A percentile compares a stretch with the other conserved stretches of the same genome.
phyloP scores from a whole-genome alignment of 2,329 filamentous ascomycete species.

The Colletotrichum karsti region DNA sequence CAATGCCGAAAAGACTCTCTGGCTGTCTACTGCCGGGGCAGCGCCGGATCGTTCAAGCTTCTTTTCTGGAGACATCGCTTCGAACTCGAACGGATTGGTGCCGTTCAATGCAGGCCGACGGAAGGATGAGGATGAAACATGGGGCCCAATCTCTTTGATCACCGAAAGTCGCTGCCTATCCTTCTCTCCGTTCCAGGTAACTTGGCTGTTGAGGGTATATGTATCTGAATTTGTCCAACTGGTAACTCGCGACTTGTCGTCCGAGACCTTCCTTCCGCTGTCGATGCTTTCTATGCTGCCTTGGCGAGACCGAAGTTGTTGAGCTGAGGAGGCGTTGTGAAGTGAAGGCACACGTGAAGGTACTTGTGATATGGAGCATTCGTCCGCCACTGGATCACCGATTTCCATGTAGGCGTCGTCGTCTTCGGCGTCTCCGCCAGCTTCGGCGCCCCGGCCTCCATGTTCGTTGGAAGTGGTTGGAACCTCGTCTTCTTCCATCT shows the following conservation, averaged over 20 bases:
- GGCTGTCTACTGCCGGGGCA: slow-evolving; percentile 56
- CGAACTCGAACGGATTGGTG: slow-evolving; percentile 26
- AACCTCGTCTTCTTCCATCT: slow-evolving; percentile 34
- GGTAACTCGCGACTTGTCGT: slow-evolving; percentile 72
- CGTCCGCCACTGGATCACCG: slow-evolving; percentile 45
- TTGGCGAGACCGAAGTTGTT: slow-evolving; percentile 59
- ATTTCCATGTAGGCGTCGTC: slow-evolving; percentile 42
- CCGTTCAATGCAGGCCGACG: slow-evolving; percentile 35
- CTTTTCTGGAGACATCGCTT: not conserved
- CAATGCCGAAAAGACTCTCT: slow-evolving; percentile 71
- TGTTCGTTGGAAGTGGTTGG: not conserved
- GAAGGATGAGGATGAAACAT: slow-evolving; percentile 49
- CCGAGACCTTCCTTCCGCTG: slow-evolving; percentile 48
- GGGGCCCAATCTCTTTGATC: slow-evolving; percentile 65
- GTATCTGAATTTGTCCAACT: slow-evolving; percentile 76
- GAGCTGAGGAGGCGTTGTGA: slow-evolving; percentile 53
- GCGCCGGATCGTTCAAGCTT: slow-evolving; percentile 16
- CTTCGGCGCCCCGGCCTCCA: not conserved
- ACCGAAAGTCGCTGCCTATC: slow-evolving; percentile 68
- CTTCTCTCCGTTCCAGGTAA: slow-evolving; percentile 47
- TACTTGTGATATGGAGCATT: slow-evolving; percentile 56
- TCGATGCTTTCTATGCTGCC: slow-evolving; percentile 62
- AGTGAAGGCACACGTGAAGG: slow-evolving; percentile 59
- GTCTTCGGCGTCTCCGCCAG: slow-evolving; percentile 34
- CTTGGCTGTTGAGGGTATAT: slow-evolving; percentile 59